phyloP scores from a whole-genome alignment of 768 basidiomycete genomes.

The Amanita fuliginea region DNA sequence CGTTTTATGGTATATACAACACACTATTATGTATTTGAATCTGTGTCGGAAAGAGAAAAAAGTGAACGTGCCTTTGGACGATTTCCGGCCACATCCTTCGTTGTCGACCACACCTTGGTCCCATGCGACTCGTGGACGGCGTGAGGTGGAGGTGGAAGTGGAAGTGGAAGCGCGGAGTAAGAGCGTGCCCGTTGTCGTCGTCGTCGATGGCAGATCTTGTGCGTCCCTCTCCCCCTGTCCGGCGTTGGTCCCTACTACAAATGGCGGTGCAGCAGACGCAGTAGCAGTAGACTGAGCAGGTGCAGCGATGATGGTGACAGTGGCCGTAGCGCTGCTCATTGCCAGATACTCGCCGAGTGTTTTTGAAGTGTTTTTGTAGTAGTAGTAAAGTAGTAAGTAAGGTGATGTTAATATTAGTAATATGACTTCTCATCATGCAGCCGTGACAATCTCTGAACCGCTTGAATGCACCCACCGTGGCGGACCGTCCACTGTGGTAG shows the following conservation, averaged over 20 bases:
- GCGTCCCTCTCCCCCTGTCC: too few species aligned
- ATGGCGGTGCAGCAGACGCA: not conserved
- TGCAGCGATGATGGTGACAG: not conserved
- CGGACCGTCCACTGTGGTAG: too few species aligned
- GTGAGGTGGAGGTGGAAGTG: constrained; percentile 16
- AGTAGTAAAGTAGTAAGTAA: too few species aligned
- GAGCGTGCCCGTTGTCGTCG: constrained; percentile 50
- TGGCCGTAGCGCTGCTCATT: not conserved
- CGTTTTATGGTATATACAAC: constrained; percentile 90
- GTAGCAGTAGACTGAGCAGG: not conserved
- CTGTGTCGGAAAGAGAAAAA: not conserved
- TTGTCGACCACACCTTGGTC: constrained; percentile 82
- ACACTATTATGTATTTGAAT: constrained; percentile 64
- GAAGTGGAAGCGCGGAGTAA: constrained; percentile 44
- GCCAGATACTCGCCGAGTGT: too few species aligned
- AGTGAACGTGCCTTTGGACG: constrained; percentile 73
- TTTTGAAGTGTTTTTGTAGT: too few species aligned
- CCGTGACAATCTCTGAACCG: too few species aligned
- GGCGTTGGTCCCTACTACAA: too few species aligned
- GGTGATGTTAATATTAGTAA: too few species aligned
- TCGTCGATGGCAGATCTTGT: too few species aligned
- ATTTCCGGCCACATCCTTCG: constrained; percentile 81
- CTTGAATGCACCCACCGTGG: too few species aligned
- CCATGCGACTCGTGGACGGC: constrained; percentile 64
- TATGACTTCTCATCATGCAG: too few species aligned